These are phyloP conservation scores for Aspergillus quadricinctus DNA, from an alignment of 2,329 filamentous ascomycete species.

Conservation along the genomic window DNA sequence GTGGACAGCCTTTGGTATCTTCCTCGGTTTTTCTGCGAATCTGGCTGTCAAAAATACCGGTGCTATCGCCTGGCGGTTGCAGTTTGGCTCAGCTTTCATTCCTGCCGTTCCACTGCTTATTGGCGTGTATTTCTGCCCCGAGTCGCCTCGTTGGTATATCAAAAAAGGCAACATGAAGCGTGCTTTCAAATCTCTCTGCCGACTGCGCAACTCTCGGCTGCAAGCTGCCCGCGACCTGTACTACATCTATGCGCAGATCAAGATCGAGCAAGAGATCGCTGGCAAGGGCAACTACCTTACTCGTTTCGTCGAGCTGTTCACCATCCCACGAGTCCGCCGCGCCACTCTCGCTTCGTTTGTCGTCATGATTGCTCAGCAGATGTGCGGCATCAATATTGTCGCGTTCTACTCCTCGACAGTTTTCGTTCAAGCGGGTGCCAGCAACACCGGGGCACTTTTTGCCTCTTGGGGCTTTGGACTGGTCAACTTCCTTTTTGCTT, in stretches of 20 bases:
- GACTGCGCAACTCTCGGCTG: slow-evolving; percentile 55
- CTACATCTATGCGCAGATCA: slow-evolving; percentile 53
- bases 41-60: slow-evolving; percentile 58
- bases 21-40: slow-evolving; percentile 63
- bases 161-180: slow-evolving; percentile 60
- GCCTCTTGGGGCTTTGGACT: slow-evolving; percentile 63
- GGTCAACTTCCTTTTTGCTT: slow-evolving; percentile 63
- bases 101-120: slow-evolving; percentile 59
- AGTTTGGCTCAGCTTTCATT: slow-evolving; percentile 61
- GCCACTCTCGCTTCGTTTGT: slow-evolving; percentile 72
- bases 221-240: slow-evolving; percentile 61
- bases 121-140: slow-evolving; percentile 58
- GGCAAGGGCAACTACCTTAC: slow-evolving; percentile 54
- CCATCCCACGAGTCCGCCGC: slow-evolving; percentile 45
- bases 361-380: slow-evolving; percentile 75
- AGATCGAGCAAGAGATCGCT: slow-evolving; percentile 41
- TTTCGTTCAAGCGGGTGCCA: slow-evolving; percentile 53
- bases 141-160: slow-evolving; percentile 63
- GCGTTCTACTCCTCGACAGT: slow-evolving; percentile 68
- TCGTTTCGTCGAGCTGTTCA: slow-evolving; percentile 54
- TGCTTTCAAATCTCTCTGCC: slow-evolving; percentile 57
- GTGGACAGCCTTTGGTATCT: slow-evolving; percentile 60
- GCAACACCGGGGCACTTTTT: slow-evolving; percentile 52
- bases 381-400: slow-evolving; percentile 70
- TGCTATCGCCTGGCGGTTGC: slow-evolving; percentile 59